Conservation (phyloP, 2,329 filamentous ascomycete genomes). For the Botryosphaeria dothidea region DNA sequence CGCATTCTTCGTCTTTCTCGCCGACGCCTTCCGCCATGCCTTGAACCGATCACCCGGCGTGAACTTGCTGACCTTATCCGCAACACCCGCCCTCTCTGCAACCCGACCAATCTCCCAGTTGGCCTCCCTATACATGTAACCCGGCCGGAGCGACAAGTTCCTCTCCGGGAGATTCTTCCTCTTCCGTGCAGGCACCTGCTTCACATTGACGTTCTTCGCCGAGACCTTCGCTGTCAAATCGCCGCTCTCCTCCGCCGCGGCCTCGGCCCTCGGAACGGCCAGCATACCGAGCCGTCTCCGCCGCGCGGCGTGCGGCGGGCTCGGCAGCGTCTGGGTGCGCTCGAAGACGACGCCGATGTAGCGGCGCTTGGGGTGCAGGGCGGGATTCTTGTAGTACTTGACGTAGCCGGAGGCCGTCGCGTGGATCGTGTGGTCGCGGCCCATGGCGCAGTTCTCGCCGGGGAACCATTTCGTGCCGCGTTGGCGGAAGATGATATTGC, state of each 20-base stretch:
- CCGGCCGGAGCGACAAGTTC: conserved; percentile 49
- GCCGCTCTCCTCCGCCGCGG: background rate
- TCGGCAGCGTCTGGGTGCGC: conserved; percentile 76
- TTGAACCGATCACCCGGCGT: conserved; percentile 62
- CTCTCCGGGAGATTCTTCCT: conserved; percentile 27
- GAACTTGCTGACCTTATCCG: conserved; percentile 52
- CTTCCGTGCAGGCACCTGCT: conserved; percentile 27
- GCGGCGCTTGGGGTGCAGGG: conserved; percentile 78
- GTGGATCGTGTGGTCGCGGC: conserved; percentile 94
- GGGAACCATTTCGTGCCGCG: conserved; percentile 92
- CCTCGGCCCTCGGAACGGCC: conserved; percentile 42
- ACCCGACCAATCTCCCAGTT: conserved; percentile 69
- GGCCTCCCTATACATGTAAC: conserved; percentile 64
- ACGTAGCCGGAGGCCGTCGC: conserved; percentile 85
- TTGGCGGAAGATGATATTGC: conserved; percentile 98
- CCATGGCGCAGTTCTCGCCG: conserved; percentile 93
- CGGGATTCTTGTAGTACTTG: conserved; percentile 91
- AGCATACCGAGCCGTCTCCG: conserved; percentile 76
- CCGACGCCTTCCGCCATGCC: conserved; percentile 64
- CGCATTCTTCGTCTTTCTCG: conserved; percentile 52
- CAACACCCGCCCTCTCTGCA: conserved; percentile 60
- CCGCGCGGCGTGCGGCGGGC: conserved; percentile 71
- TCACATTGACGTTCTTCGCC: conserved; percentile 12
- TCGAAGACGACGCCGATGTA: conserved; percentile 94
- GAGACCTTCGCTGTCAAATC: background rate